Conservation (phyloP, 23 red algal genomes). For the Chondrus crispus region DNA sequence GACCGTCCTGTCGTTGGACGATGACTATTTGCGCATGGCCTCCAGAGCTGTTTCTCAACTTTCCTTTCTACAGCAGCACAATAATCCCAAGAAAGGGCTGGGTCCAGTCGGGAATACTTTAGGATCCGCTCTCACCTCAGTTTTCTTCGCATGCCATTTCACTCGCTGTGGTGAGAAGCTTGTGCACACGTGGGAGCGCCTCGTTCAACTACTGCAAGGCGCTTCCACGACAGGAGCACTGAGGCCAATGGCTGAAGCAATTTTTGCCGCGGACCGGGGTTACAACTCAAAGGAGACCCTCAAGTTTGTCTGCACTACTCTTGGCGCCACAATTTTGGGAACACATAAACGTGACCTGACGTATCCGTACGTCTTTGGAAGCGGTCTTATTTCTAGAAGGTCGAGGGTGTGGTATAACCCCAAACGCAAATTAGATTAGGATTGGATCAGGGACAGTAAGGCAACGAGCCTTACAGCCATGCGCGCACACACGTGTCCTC, state of each 20-base stretch:
- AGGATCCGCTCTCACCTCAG: background rate
- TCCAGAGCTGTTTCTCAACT: background rate
- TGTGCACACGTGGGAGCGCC: background rate
- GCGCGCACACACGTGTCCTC: no score
- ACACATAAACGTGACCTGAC: slow-evolving; percentile 9
- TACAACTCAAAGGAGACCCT: background rate
- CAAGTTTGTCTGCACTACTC: background rate
- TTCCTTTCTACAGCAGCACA: background rate
- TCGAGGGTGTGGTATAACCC: no score
- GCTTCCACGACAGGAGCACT: background rate
- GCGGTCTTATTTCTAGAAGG: background rate
- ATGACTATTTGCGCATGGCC: background rate
- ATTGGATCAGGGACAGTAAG: no score
- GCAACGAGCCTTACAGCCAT: no score
- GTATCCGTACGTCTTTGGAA: background rate
- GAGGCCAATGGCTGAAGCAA: background rate
- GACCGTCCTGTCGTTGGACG: background rate
- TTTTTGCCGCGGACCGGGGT: background rate
- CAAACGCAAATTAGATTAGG: no score
- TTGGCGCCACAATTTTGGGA: background rate
- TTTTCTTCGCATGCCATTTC: background rate
- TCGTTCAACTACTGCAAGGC: background rate
- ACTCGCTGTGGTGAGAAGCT: background rate
- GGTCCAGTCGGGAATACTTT: background rate
- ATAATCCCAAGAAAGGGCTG: background rate